Conservation (phyloP, 805 yeast genomes). For the Barnettozyma wickerhamii region DNA sequence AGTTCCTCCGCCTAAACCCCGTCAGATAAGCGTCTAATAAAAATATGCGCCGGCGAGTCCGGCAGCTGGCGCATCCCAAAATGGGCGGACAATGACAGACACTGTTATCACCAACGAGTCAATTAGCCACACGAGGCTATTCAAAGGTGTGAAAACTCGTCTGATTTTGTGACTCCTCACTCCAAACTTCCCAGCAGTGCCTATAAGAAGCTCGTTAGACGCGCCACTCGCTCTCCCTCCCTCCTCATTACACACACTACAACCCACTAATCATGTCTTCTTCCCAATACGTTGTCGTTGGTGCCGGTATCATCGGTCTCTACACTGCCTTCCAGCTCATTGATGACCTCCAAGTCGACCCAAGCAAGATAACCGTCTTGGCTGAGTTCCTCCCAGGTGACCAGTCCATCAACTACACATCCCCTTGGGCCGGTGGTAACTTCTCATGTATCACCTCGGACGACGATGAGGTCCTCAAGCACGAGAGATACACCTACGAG, state of each 20-base stretch:
- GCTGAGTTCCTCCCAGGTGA: constrained; percentile 79
- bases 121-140: too few species aligned
- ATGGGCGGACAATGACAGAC: too few species aligned
- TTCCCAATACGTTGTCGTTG: constrained; percentile 30
- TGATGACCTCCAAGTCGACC: constrained; percentile 34
- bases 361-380: constrained; percentile 46
- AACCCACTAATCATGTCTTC: neutral
- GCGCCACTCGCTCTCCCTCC: neutral
- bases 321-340: constrained; percentile 53
- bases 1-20: too few species aligned
- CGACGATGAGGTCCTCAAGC: constrained; percentile 44
- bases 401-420: constrained; percentile 65
- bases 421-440: constrained; percentile 78
- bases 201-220: neutral
- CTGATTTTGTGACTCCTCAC: neutral
- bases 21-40: neutral
- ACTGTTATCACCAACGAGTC: too few species aligned
- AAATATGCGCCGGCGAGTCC: neutral
- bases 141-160: neutral
- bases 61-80: neutral
- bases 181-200: neutral
- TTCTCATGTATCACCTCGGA: constrained; percentile 58
- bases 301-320: constrained; percentile 65
- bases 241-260: neutral
- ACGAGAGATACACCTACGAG: constrained; percentile 54